A percentile compares a stretch with the other conserved stretches of the same genome.
Conservation (phyloP, 2,329 filamentous ascomycete species). For the Huntiella savannae region DNA sequence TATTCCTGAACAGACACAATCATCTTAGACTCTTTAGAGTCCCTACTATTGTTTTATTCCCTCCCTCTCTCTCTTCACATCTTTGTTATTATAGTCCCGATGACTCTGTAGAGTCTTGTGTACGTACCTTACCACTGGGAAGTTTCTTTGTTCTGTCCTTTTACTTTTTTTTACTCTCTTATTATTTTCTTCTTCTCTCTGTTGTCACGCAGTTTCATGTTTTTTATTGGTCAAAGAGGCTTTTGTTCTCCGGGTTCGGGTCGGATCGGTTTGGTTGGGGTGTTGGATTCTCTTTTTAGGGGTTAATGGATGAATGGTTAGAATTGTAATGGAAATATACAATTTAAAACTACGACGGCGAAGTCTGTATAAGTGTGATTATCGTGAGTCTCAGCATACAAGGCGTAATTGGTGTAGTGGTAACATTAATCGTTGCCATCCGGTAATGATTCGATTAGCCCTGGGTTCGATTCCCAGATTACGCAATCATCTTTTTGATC, state of each 20-base stretch:
- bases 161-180: neutral
- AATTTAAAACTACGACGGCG: neutral
- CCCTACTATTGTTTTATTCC: neutral
- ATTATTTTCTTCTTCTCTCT: neutral
- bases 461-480: too few relatives aligned
- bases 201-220: neutral
- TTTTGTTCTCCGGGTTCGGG: neutral
- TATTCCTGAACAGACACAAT: neutral
- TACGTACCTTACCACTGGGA: neutral
- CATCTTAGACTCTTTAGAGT: neutral
- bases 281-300: too few relatives aligned
- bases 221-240: neutral
- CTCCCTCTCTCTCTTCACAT: neutral
- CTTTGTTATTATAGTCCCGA: neutral
- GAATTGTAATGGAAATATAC: too few relatives aligned
- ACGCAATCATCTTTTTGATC: too few relatives aligned
- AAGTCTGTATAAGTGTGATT: neutral
- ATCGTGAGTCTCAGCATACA: too few relatives aligned
- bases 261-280: too few relatives aligned
- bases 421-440: too few relatives aligned
- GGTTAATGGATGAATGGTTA: too few relatives aligned
- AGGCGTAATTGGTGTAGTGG: too few relatives aligned
- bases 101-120: neutral
- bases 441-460: too few relatives aligned
- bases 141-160: neutral